Percentiles rank a stretch among this genome's conserved stretches.
phyloP scores from a whole-genome alignment of 1,139 yeast genomes.

The Scheffersomyces illinoinensis region DNA sequence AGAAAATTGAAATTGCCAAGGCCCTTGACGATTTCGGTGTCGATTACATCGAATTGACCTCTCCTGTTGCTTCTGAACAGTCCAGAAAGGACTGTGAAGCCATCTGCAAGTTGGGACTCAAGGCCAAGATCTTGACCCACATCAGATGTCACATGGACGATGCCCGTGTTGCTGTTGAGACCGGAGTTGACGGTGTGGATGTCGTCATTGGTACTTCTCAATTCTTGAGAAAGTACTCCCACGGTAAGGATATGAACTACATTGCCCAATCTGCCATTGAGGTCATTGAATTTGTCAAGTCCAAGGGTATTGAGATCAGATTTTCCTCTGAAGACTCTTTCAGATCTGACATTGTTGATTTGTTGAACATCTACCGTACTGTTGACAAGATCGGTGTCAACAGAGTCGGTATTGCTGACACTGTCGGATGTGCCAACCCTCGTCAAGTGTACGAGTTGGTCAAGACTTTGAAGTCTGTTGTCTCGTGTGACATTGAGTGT shows the following conservation, averaged over 20 bases:
- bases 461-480: constrained; percentile 57
- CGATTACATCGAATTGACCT: constrained; percentile 58
- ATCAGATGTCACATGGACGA: constrained; percentile 64
- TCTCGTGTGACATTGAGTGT: constrained; percentile 57
- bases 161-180: constrained; percentile 57
- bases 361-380: constrained; percentile 55
- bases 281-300: constrained; percentile 58
- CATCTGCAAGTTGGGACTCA: constrained; percentile 55
- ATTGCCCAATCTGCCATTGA: constrained; percentile 54
- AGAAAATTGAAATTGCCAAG: constrained; percentile 55
- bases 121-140: constrained; percentile 57
- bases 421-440: constrained; percentile 64
- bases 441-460: constrained; percentile 61
- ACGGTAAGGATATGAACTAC: constrained; percentile 57
- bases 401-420: constrained; percentile 63
- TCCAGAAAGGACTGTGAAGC: constrained; percentile 58
- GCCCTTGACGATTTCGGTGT: constrained; percentile 62
- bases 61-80: constrained; percentile 61
- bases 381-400: constrained; percentile 61
- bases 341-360: constrained; percentile 58
- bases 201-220: constrained; percentile 61
- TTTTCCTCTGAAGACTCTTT: constrained; percentile 60
- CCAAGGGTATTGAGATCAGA: constrained; percentile 58
- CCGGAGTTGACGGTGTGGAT: constrained; percentile 63
- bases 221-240: constrained; percentile 52